Base-by-base conservation (phyloP, 306 rosid genomes). In the Pyrus betulifolia region DNA sequence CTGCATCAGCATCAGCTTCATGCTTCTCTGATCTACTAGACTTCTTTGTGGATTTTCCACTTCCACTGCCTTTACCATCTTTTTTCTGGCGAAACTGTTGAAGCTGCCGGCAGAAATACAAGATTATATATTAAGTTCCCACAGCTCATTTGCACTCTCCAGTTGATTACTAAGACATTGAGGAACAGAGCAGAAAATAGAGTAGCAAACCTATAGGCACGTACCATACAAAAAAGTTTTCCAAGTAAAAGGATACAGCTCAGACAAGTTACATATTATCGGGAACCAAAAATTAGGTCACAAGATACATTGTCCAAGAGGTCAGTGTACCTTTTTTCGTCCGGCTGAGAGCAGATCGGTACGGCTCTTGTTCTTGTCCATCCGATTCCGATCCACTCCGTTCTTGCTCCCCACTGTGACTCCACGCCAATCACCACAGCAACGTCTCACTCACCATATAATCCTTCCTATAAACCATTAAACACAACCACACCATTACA, bases 281-380 rank as follows among this genome's bases (percentile, higher is more conserved):
- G 22, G 33, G 42, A 23, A 5, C 25, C 1, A 4, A 40, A 70
- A 28, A 44, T 66, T 66, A 19, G 28, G 49, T 0, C 70, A 66
- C 3, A 27, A n/a, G 21, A 66, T 10, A 21, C 45, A 64, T 31
- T 38, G 7, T 12, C 64, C 4, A 38, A 64, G 60, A 7, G 27
- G 52, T 9, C 11, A 11, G 28, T 23, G 58, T 77, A 94, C 98
- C 98, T 76, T 92, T 75, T 94, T 89, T 12, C 81, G 85, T 59
- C 98, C 98, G 18, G 97, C 98, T 28, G 96, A 89, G 23, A 94
- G 98, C 85, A 91, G 89, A 92, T 94, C 97, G 85, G 96, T 87
- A 61, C 97, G 98, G 84, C 71, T 89, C 92, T 90, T 87, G 87
- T 79, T 84, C 90, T 82, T 88, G 79, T 92, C 98, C 98, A 94